Percentiles rank a stretch among this genome's conserved stretches.
Conservation (phyloP, 371 early-diverging fungal species). For the Mortierella sp. region DNA sequence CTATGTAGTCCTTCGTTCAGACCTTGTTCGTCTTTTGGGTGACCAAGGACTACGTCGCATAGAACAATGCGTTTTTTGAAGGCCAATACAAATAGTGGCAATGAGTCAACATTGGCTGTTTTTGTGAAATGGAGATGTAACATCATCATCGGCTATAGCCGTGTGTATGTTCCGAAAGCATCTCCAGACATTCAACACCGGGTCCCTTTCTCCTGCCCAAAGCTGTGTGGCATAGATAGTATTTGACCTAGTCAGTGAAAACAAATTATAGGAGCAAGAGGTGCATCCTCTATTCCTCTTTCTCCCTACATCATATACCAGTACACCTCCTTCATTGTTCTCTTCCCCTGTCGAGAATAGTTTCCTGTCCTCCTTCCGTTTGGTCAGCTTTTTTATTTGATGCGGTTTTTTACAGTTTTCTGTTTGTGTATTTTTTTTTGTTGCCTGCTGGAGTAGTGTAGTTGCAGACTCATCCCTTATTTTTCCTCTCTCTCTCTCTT, state of each 20-base stretch:
- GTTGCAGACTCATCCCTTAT: slow-evolving; percentile 17
- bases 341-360: slow-evolving; percentile 8
- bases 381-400: neutral
- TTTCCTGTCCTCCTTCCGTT: neutral
- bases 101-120: too few species aligned
- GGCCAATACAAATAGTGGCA: too few species aligned
- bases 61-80: too few species aligned
- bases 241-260: neutral
- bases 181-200: too few species aligned
- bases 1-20: neutral
- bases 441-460: slow-evolving; percentile 3
- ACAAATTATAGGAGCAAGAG: neutral
- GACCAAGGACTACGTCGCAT: too few species aligned
- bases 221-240: too few species aligned
- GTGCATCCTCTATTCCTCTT: slow-evolving; percentile 15
- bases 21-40: neutral
- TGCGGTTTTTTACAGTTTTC: neutral
- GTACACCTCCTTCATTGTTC: slow-evolving; percentile 4
- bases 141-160: too few species aligned
- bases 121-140: too few species aligned
- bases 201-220: too few species aligned
- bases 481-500: too few species aligned
- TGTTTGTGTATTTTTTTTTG: neutral
- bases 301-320: neutral
- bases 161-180: too few species aligned